phyloP scores from a whole-genome alignment of 306 rosid genomes.

The Fragaria ananassa region DNA sequence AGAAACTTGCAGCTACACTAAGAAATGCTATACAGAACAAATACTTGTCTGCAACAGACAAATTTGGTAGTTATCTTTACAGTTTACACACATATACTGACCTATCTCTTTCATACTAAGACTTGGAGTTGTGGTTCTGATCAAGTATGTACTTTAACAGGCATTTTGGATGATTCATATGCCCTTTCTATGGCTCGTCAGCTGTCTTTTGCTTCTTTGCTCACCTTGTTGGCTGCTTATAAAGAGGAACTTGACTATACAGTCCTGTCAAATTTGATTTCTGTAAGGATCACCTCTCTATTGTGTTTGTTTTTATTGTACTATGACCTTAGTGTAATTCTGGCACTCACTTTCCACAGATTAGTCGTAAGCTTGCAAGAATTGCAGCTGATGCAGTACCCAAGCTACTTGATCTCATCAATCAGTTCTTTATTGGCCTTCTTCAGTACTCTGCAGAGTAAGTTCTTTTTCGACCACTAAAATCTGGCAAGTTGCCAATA shows the following conservation, averaged over 20 bases:
- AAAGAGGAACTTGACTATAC: slow-evolving; percentile 79
- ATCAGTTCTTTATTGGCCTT: slow-evolving; percentile 55
- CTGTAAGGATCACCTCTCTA: slow-evolving; percentile 46
- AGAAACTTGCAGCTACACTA: slow-evolving; percentile 61
- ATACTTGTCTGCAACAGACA: slow-evolving; percentile 68
- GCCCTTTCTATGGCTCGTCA: slow-evolving; percentile 81
- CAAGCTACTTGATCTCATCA: slow-evolving; percentile 44
- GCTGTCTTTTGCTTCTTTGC: slow-evolving; percentile 63
- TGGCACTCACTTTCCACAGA: slow-evolving; percentile 39
- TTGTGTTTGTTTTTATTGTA: slow-evolving; percentile 20
- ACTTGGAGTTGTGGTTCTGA: slow-evolving; percentile 18
- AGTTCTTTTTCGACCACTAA: slow-evolving; percentile 22
- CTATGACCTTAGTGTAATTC: slow-evolving; percentile 22
- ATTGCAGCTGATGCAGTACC: slow-evolving; percentile 86
- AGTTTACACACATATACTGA: not conserved
- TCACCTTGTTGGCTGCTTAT: slow-evolving; percentile 77
- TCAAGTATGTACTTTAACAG: slow-evolving; percentile 43
- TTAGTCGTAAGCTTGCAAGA: slow-evolving; percentile 48
- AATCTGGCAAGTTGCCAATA: no score
- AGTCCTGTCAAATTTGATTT: slow-evolving; percentile 74
- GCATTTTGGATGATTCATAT: slow-evolving; percentile 79
- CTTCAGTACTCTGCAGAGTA: slow-evolving; percentile 80
- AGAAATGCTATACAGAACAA: slow-evolving; percentile 69
- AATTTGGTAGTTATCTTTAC: slow-evolving; percentile 61
- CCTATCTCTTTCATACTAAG: slow-evolving; percentile 7